A percentile compares a stretch with the other conserved stretches of the same genome.
phyloP scores from a whole-genome alignment of 2,329 filamentous ascomycete genomes.

The Phialophora chinensis region DNA sequence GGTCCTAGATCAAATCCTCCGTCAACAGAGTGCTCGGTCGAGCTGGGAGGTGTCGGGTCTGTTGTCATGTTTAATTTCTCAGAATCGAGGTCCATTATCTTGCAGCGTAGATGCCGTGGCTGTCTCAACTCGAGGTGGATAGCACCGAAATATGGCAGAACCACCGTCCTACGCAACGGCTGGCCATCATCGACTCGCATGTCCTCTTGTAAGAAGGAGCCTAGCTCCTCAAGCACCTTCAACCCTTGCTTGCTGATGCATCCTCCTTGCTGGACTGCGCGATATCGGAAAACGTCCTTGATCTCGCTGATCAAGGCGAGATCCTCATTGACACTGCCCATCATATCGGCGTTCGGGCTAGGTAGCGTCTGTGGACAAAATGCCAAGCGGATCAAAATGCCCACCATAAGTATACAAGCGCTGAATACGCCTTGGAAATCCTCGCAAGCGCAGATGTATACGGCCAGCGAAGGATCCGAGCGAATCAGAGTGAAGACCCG shows the following conservation, averaged over 20 bases:
- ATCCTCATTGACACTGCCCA: constrained; percentile 28
- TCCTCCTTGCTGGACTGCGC: constrained; percentile 33
- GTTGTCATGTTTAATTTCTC: neutral
- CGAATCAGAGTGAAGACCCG: constrained; percentile 34
- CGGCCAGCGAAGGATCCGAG: constrained; percentile 34
- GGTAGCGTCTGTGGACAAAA: constrained; percentile 11
- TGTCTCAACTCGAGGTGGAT: constrained; percentile 34
- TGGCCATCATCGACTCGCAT: constrained; percentile 8
- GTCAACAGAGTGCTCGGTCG: constrained; percentile 3
- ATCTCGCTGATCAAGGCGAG: constrained; percentile 34
- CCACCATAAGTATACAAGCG: constrained; percentile 35
- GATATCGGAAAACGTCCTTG: constrained; percentile 38
- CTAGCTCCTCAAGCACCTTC: constrained; percentile 34
- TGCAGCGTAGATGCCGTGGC: constrained; percentile 13
- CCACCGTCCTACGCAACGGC: constrained; percentile 27
- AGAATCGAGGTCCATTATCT: too few relatives aligned
- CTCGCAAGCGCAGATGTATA: constrained; percentile 38
- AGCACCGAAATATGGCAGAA: constrained; percentile 38
- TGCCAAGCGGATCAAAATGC: constrained; percentile 27
- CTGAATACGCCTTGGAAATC: constrained; percentile 38
- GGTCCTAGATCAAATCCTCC: constrained; percentile 6
- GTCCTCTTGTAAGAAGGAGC: constrained; percentile 32
- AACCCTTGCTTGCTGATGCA: constrained; percentile 37
- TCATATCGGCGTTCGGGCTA: neutral
- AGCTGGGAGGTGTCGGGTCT: constrained; percentile 9